Base-by-base conservation (phyloP, 495 filamentous ascomycete species). In the Zalerion maritima region DNA sequence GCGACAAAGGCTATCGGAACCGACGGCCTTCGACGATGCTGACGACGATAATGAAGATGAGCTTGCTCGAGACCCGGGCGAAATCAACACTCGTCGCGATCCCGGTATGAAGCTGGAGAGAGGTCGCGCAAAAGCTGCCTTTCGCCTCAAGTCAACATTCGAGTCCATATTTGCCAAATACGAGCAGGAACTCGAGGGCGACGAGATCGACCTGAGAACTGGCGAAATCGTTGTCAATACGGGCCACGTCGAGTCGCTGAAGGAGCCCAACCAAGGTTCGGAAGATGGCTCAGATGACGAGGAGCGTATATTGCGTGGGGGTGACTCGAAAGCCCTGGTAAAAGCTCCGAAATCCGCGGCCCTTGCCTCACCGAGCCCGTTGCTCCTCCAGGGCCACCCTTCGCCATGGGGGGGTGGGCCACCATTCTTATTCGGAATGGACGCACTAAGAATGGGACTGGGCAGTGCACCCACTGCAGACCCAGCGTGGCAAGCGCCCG, bases 81-180 rank as follows among this genome's bases (percentile, higher is more conserved):
- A 58, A 18, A 46, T 64, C 31, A 50, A 60, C 31, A 42, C 47
- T 12, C 54, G 45, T 3, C 61, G 58, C 14, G 58, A 66, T 20
- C 56, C 61, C 8, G 57, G 64, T 24, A 50, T 59, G 30, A 62
- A 71, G 35, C 52, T 80, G 8, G 54, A 71, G 36, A 57, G 60
- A 34, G 67, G 63, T 21, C 71, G 71, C 36, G 62, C 59, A 5
- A 63, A 61, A 30, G 77, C 80, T 34, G 70, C 73, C 19, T 49
- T 55, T 24, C 72, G 66, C 23, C 66, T 94, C 8, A 86, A 87
- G 57, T 75, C 71, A 7, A 67, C 72, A 2, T 92, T 89, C 41
- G 85, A 94, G 43, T 46, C 60, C 24, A 93, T 97, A 21, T 93
- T 94, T 43, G 68, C 72, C 17, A 93, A 89, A 50, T 97, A 94